Evolutionary conservation across 768 basidiomycete species (phyloP).

Genomic region (Amanita pallidorosea): DNA sequence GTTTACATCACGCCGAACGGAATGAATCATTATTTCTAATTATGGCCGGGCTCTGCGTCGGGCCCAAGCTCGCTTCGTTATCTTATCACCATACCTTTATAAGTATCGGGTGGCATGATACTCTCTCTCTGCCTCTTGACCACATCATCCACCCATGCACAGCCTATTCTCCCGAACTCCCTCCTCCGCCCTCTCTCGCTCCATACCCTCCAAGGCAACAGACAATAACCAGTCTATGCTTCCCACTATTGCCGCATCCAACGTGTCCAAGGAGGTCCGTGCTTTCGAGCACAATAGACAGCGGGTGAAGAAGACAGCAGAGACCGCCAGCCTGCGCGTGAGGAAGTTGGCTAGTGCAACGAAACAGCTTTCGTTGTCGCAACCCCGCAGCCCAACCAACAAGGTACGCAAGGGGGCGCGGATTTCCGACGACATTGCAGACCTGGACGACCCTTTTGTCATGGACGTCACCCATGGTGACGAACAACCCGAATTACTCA

Average conservation of each 20-base stretch:
- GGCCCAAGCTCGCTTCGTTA: slow-evolving; percentile 1
- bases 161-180: background rate
- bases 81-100: slow-evolving; percentile 5
- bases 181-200: background rate
- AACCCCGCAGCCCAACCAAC: slow-evolving; percentile 3
- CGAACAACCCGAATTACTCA: slow-evolving; percentile 4
- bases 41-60: slow-evolving; percentile 7
- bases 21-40: background rate
- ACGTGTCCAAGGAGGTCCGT: slow-evolving; percentile 25
- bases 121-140: background rate
- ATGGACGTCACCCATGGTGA: background rate
- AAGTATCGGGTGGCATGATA: background rate
- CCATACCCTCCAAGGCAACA: background rate
- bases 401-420: slow-evolving; percentile 7
- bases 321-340: slow-evolving; percentile 24
- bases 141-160: background rate
- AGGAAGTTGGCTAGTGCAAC: slow-evolving; percentile 15
- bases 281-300: slow-evolving; percentile 41
- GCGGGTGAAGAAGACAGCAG: slow-evolving; percentile 31
- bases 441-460: slow-evolving; percentile 3
- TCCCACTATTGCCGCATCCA: background rate
- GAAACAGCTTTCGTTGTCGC: slow-evolving; percentile 4
- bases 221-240: background rate
- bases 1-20: background rate
- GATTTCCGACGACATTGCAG: slow-evolving; percentile 8